phyloP scores from a whole-genome alignment of 148 eudicot genomes.

The Chenopodium album region DNA sequence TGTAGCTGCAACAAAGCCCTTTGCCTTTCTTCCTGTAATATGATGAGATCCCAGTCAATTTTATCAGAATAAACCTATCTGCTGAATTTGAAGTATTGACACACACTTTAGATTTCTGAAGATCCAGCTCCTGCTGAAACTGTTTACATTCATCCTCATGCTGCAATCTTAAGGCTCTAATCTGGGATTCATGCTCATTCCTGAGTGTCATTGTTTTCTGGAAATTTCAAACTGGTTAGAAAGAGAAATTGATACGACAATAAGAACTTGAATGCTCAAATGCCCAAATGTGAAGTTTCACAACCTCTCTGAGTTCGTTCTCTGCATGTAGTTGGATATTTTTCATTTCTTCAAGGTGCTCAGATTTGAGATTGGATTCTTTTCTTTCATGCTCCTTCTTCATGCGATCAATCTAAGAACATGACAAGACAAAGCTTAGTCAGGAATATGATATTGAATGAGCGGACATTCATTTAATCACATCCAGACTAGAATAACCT shows the following conservation, averaged over 20 bases:
- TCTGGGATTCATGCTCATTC: conserved; percentile 77
- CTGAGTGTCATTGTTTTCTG: conserved; percentile 64
- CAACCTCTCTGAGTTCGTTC: conserved; percentile 81
- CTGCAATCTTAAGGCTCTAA: conserved; percentile 67
- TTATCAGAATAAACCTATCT: not conserved
- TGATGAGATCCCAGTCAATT: conserved; percentile 15
- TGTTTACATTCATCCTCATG: conserved; percentile 74
- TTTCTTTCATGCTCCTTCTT: conserved; percentile 57
- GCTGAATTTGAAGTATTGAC: conserved; percentile 5
- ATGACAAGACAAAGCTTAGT: conserved; percentile 12
- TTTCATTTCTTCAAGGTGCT: conserved; percentile 66
- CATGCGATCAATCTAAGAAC: conserved; percentile 56
- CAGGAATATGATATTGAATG: not conserved
- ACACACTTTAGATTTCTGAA: conserved; percentile 74
- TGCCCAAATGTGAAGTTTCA: not conserved
- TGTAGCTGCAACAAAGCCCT: conserved; percentile 80
- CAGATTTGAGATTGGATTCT: conserved; percentile 52
- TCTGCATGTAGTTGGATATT: conserved; percentile 64
- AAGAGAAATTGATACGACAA: not conserved
- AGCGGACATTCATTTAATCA: not conserved
- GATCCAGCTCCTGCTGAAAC: conserved; percentile 83
- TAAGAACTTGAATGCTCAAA: conserved; percentile 1
- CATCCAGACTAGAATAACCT: not conserved
- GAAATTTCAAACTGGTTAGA: conserved; percentile 21
- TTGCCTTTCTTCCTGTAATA: conserved; percentile 88